These are phyloP conservation scores for Musa troglodytarum DNA, from an alignment of 176 grass and related monocot genomes.

Conservation along the genomic window DNA sequence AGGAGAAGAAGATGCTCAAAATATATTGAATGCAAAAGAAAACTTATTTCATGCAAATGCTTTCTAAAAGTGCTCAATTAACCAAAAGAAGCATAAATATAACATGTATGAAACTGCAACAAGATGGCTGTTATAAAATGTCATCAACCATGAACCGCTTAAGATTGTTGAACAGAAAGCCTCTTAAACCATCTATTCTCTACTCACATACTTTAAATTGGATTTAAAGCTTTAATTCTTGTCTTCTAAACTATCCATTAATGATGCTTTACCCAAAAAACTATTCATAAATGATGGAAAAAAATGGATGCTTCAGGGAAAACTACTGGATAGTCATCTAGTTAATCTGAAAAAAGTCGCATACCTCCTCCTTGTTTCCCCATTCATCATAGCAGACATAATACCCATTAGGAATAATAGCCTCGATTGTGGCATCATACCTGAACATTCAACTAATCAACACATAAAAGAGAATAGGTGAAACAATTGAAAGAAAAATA, in stretches of 20 bases:
- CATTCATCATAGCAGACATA: conserved; percentile 61
- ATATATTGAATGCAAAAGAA: not conserved
- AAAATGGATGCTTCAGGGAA: not conserved
- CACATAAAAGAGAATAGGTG: conserved; percentile 36
- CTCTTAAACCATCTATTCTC: not conserved
- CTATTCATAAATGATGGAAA: not conserved
- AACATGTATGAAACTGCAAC: not conserved
- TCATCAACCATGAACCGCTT: not conserved
- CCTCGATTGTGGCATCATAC: conserved; percentile 88
- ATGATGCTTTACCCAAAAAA: not conserved
- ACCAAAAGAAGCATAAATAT: not conserved
- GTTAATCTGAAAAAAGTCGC: not conserved
- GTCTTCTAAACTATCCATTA: not conserved
- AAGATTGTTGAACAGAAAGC: not conserved
- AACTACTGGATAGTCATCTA: not conserved
- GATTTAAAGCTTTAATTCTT: not conserved
- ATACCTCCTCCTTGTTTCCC: conserved; percentile 96
- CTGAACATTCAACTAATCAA: conserved; percentile 62
- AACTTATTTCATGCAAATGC: not conserved
- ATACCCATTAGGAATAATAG: conserved; percentile 66
- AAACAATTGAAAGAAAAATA: conserved; percentile 20
- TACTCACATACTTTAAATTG: not conserved
- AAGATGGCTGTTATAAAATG: not conserved
- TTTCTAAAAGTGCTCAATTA: not conserved
- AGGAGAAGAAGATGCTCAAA: not conserved